Conservation (phyloP, 176 grass and related monocot genomes). For the Hsuehochloa calcarea region DNA sequence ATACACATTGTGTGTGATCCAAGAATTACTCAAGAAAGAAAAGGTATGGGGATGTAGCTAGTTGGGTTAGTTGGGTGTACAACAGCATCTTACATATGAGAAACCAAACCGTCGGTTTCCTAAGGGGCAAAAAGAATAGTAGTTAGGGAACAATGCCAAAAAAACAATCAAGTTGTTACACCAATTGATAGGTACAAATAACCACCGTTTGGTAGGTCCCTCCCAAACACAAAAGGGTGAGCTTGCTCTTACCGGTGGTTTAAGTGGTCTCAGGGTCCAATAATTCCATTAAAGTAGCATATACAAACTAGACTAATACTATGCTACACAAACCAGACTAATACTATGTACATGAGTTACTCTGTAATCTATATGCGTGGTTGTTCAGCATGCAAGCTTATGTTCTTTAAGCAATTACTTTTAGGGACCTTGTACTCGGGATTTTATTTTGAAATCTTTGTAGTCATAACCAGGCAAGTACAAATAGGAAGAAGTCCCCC, state of each 20-base stretch:
- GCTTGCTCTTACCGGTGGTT: background rate
- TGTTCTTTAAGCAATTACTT: too few relatives aligned
- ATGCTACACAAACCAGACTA: background rate
- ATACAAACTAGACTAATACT: background rate
- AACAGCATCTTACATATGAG: background rate
- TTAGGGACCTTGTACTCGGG: too few relatives aligned
- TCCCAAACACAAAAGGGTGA: background rate
- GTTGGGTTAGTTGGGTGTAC: conserved; percentile 7
- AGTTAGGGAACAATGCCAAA: background rate
- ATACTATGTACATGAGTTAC: too few relatives aligned
- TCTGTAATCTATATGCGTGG: too few relatives aligned
- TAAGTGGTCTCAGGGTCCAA: background rate
- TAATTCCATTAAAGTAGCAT: background rate
- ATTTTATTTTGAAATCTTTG: too few relatives aligned
- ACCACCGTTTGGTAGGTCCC: background rate
- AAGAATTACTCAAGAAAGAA: conserved; percentile 25
- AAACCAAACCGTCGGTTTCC: background rate
- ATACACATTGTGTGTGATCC: conserved; percentile 7
- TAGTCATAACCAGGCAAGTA: too few relatives aligned
- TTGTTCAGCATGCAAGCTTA: too few relatives aligned
- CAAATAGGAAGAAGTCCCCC: too few relatives aligned
- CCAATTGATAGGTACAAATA: conserved; percentile 23
- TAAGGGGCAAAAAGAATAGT: conserved; percentile 22
- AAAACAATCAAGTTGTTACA: conserved; percentile 28
- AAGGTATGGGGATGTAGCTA: background rate